Evolutionary conservation across 805 yeast genomes (phyloP).

Genomic region (Ascoidea asiatica): DNA sequence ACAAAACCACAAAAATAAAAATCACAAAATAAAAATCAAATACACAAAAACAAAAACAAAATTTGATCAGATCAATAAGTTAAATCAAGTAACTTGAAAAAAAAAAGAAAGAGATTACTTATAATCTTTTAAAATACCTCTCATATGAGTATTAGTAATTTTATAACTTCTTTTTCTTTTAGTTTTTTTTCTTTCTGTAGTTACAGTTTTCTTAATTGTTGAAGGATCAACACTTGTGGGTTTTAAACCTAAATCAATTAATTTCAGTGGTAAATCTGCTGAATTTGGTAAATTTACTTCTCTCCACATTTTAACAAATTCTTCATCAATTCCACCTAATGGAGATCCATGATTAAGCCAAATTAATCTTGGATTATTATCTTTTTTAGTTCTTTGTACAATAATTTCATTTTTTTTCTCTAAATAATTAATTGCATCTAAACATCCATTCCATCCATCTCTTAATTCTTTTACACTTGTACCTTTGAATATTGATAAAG

Average conservation of each 20-base stretch:
- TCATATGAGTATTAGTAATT: conserved; percentile 92
- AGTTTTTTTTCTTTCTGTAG: conserved; percentile 56
- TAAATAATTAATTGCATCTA: conserved; percentile 61
- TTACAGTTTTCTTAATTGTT: conserved; percentile 53
- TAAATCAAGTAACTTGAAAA: too few relatives aligned
- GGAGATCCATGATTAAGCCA: conserved; percentile 70
- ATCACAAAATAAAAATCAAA: too few relatives aligned
- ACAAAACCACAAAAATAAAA: too few relatives aligned
- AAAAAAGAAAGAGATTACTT: too few relatives aligned
- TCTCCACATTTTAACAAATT: conserved; percentile 75
- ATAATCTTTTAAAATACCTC: conserved; percentile 87
- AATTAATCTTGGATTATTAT: conserved; percentile 78
- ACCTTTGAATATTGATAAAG: conserved; percentile 82
- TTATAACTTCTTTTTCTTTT: conserved; percentile 89
- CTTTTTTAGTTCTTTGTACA: conserved; percentile 85
- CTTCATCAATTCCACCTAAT: conserved; percentile 54
- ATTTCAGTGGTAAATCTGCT: conserved; percentile 64
- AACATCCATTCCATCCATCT: conserved; percentile 93
- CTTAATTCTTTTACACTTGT: conserved; percentile 64
- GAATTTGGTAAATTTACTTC: conserved; percentile 67
- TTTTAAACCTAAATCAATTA: conserved; percentile 77
- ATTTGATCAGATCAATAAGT: too few relatives aligned
- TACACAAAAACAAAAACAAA: too few relatives aligned
- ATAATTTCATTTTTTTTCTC: conserved; percentile 68
- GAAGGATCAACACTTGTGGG: conserved; percentile 99